Evolutionary conservation across 306 rosid genomes (phyloP), one percentile per base, ranked within the genome.

Genomic region (Crataegus laevigata): DNA sequence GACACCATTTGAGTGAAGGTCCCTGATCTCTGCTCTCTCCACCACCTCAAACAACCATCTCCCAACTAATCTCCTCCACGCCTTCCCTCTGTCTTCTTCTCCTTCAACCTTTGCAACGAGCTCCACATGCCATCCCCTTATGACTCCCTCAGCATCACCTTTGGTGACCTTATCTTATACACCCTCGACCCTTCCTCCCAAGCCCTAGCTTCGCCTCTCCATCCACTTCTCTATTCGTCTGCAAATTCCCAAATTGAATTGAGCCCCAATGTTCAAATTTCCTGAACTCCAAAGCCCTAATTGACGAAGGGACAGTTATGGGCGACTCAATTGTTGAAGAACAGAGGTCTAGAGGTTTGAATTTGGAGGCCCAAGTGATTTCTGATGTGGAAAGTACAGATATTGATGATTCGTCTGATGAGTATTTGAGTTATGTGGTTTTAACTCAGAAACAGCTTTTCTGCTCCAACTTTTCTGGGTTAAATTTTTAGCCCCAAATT

Each of bases 121-220:
- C 90, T 94, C 68, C 68, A 14, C 43, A 60, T 83, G 15, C 61
- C 96, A 21, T 82, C 90, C 29, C 85, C 80, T 0, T 13, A 73
- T 32, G 86, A 77, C 2, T 83, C 91, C 57, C 73, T 91, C 13
- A 94, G 93, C 57, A 66, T 94, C 66, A 59, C 88, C 57, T 50
- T 76, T 34, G 96, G 97, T 14, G 97, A 90, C 75, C 96, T 94
- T 63, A 34, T 94, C 60, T 90, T 88, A 86, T 91, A 87, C 87
- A 75, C 91, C n/a, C 24, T 86, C 54, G 69, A 87, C 71, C 82
- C 96, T 6, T 52, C 69, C 25, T 45, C 74, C 54, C 75, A 63
- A 81, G 8, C 40, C 68, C 76, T 21, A 38, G 40, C 62, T 19
- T 45, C 61, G 1, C 24, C 26, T 47, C 10, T 74, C 24, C 40